These are phyloP conservation scores for Ophiostoma ips DNA, from an alignment of 2,329 filamentous ascomycete genomes.

Conservation along the genomic window DNA sequence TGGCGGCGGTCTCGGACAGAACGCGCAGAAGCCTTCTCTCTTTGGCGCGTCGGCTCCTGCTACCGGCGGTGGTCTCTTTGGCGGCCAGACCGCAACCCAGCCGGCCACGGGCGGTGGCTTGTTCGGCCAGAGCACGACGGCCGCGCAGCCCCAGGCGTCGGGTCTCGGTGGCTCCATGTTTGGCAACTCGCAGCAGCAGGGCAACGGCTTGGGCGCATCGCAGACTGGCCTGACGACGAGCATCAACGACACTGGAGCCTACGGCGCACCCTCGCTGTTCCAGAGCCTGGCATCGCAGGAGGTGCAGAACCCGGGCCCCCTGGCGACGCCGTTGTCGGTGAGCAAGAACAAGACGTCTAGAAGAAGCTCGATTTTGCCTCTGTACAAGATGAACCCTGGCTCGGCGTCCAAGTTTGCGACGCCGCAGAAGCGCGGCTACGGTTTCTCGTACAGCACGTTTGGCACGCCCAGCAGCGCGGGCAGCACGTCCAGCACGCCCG, in stretches of 20 bases:
- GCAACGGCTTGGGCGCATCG: conserved; percentile 30
- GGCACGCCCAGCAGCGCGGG: conserved; percentile 62
- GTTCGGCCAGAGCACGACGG: conserved; percentile 32
- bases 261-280: conserved; percentile 80
- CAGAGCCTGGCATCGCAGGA: conserved; percentile 51
- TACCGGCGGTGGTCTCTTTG: conserved; percentile 40
- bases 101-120: conserved; percentile 25
- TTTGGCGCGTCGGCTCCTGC: conserved; percentile 34
- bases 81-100: conserved; percentile 27
- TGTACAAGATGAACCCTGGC: conserved; percentile 75
- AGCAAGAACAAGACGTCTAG: conserved; percentile 55
- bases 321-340: conserved; percentile 77
- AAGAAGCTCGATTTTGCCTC: conserved; percentile 65
- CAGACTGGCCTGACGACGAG: conserved; percentile 63
- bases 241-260: conserved; percentile 72
- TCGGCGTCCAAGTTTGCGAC: conserved; percentile 69
- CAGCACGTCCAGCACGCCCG: conserved; percentile 51
- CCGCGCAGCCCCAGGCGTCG: conserved; percentile 32
- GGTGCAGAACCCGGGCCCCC: conserved; percentile 63
- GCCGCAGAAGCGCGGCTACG: conserved; percentile 75
- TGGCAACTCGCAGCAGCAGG: conserved; percentile 35
- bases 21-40: conserved; percentile 40
- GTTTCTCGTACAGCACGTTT: conserved; percentile 87
- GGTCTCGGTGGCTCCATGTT: conserved; percentile 43
- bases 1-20: conserved; percentile 21